These are phyloP conservation scores for Hibiscus mutabilis DNA, from an alignment of 345 rosid species.

Conservation along the genomic window DNA sequence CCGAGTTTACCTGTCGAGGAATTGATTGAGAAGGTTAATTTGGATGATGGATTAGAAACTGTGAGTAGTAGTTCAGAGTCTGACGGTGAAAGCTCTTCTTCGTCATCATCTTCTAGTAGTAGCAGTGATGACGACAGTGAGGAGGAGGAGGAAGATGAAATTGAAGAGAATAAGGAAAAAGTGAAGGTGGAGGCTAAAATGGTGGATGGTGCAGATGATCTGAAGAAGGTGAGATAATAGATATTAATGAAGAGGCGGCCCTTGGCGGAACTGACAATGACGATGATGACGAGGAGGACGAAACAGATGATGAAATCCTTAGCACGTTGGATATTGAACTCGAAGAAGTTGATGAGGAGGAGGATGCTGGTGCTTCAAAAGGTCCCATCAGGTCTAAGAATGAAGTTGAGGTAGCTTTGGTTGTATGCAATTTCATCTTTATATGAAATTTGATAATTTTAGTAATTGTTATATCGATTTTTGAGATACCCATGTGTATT, in stretches of 20 bases:
- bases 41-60: conserved; percentile 20
- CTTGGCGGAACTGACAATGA: conserved; percentile 10
- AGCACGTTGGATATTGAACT: conserved; percentile 41
- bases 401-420: conserved; percentile 52
- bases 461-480: not conserved
- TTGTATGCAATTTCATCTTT: not conserved
- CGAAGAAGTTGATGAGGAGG: conserved; percentile 38
- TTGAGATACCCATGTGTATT: not conserved
- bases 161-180: conserved; percentile 20
- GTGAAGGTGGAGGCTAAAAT: conserved; percentile 17
- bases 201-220: conserved; percentile 16
- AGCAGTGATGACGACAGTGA: conserved; percentile 20
- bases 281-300: conserved; percentile 27
- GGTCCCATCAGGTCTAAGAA: conserved; percentile 79
- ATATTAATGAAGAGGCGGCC: conserved; percentile 19
- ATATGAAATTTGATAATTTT: not conserved
- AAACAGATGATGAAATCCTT: conserved; percentile 33
- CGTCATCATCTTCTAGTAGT: conserved; percentile 32
- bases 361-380: conserved; percentile 23
- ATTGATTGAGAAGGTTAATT: conserved; percentile 38
- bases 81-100: conserved; percentile 36
- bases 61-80: conserved; percentile 25
- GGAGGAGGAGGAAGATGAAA: not conserved
- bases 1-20: not conserved
- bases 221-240: conserved; percentile 39